Percentiles rank a stretch among this genome's conserved stretches.
Conservation (phyloP, 352 stramenopile species). For the Phytophthora citrophthora region DNA sequence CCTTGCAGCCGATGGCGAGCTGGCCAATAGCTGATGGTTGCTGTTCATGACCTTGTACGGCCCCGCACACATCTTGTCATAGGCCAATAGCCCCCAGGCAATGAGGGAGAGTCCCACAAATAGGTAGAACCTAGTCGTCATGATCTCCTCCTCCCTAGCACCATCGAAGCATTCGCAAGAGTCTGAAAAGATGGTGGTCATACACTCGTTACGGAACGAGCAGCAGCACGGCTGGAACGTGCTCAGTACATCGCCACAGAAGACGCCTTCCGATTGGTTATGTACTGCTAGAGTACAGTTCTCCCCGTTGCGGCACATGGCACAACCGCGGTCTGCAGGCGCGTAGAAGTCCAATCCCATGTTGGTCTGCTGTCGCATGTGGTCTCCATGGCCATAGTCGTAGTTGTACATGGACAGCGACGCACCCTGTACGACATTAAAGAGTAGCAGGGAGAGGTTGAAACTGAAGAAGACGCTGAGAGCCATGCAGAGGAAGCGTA, state of each 20-base stretch:
- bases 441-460: slow-evolving; percentile 6
- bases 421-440: slow-evolving; percentile 4
- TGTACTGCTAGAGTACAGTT: slow-evolving; percentile 73
- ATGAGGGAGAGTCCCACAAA: slow-evolving; percentile 70
- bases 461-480: slow-evolving; percentile 1
- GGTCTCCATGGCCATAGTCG: slow-evolving; percentile 14
- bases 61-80: slow-evolving; percentile 77
- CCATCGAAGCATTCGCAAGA: slow-evolving; percentile 74
- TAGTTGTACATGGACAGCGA: slow-evolving; percentile 26
- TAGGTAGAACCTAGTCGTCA: slow-evolving; percentile 75
- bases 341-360: slow-evolving; percentile 43
- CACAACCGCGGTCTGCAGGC: slow-evolving; percentile 53
- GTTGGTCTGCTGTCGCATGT: slow-evolving; percentile 33
- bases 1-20: slow-evolving; percentile 52
- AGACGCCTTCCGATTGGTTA: slow-evolving; percentile 60
- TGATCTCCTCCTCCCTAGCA: slow-evolving; percentile 59
- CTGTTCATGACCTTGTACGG: slow-evolving; percentile 87
- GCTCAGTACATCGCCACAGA: slow-evolving; percentile 69
- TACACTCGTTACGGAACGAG: slow-evolving; percentile 75
- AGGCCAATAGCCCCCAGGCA: slow-evolving; percentile 64
- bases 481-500: slow-evolving; percentile 1
- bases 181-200: slow-evolving; percentile 77
- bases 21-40: slow-evolving; percentile 68
- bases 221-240: slow-evolving; percentile 81
- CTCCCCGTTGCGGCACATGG: slow-evolving; percentile 56